Base-by-base conservation (phyloP, 805 yeast species). In the Jamesozyma gamospora region DNA sequence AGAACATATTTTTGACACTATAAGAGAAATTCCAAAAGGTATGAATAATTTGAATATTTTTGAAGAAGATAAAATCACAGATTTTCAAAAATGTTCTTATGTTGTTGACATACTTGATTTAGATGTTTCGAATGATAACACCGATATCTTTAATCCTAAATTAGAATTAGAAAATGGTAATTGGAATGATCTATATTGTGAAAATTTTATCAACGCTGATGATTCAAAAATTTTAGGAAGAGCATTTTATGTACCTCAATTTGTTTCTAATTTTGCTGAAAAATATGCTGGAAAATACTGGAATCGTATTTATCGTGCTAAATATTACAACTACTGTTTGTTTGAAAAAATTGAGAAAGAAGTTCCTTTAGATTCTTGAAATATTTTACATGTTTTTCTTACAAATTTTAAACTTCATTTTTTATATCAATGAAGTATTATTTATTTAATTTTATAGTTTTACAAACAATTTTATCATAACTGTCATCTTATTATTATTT, bases 11-110 rank as follows among this genome's bases (percentile, higher is more conserved):
- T 52, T 62, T 3, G 52, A 55, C 12, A 47, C 56, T 15, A 71
- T 82, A 0, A 67, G 81, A 17, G 44, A 49, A 1, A 51, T 69
- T 1, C 92, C 94, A 1, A 35, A 47, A 1, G 74, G 78, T 4
- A 82, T 85, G 86, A 88, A 90, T 55, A 79, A 86, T 50, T 63
- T 67, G 49, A 88, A 90, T 55, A 42, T 61, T 33, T 86, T 76
- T 51, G 87, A 83, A 35, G 60, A 65, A 2, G 72, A 71, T 10
- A 78, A 80, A 47, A 61, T 84, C 3, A 59, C 68, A 9, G 56
- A 64, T 2, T 58, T 75, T 26, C 62, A 59, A 0, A 47, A 62
- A 7, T 88, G 97, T 62, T 79, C 81, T 45, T 87, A 71, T 51
- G 73, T 74, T 41, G 63, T 88, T 32, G 96, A 88, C 58, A 69